phyloP scores from a whole-genome alignment of 768 basidiomycete genomes.

The Clitopilus passeckerianus region DNA sequence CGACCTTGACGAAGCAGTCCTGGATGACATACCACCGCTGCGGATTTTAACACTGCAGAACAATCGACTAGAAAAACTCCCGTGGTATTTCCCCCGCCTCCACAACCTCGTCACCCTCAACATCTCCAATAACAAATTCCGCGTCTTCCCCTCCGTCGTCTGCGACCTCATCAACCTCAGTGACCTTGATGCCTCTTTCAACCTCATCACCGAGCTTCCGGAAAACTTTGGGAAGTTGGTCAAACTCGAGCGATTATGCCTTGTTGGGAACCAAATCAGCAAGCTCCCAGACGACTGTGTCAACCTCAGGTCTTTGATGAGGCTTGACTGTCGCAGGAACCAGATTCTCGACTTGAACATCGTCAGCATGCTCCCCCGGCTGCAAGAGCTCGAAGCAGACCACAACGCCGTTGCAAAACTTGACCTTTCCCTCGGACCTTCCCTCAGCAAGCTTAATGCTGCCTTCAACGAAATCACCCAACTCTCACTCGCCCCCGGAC shows the following conservation, averaged over 20 bases:
- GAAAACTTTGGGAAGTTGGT: slow-evolving; percentile 69
- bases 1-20: slow-evolving; percentile 80
- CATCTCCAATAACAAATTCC: slow-evolving; percentile 95
- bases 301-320: slow-evolving; percentile 52
- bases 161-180: slow-evolving; percentile 66
- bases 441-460: slow-evolving; percentile 61
- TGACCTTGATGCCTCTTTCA: slow-evolving; percentile 94
- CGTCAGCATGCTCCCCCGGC: slow-evolving; percentile 62
- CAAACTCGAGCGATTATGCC: slow-evolving; percentile 64
- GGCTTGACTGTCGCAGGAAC: slow-evolving; percentile 86
- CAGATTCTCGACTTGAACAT: slow-evolving; percentile 69
- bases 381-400: slow-evolving; percentile 70
- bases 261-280: slow-evolving; percentile 83
- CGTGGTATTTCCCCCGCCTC: slow-evolving; percentile 79
- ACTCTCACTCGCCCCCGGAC: slow-evolving; percentile 54
- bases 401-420: slow-evolving; percentile 81
- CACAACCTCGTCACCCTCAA: slow-evolving; percentile 72
- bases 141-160: slow-evolving; percentile 66
- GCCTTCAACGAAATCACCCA: slow-evolving; percentile 89
- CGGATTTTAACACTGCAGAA: slow-evolving; percentile 75
- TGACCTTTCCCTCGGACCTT: slow-evolving; percentile 70
- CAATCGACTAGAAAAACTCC: slow-evolving; percentile 85
- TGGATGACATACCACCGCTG: slow-evolving; percentile 73
- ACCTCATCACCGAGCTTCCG: slow-evolving; percentile 78
- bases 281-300: slow-evolving; percentile 61